Evolutionary conservation across 1,284 basidiomycete species (phyloP), one percentile per base, ranked within the genome.

Genomic region (Ustilago tritici): DNA sequence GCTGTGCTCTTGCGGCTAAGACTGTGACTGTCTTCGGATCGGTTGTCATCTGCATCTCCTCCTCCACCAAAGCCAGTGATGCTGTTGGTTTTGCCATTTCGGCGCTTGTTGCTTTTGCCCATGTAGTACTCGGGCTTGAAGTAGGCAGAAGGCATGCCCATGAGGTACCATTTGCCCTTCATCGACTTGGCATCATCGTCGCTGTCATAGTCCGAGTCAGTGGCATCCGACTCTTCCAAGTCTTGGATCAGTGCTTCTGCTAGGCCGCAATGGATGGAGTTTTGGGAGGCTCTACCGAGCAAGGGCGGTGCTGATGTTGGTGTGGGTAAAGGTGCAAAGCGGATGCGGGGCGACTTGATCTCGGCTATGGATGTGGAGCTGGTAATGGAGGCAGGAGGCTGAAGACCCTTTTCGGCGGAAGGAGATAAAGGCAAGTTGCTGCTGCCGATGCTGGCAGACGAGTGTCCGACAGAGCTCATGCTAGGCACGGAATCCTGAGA

Each of bases 121-220:
- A 71, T 70, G 60, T 78, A 78, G 61, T 76, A 70, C 31, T 76
- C 56, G 0, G 80, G 70, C 65, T 76, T 82, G 70, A 82, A 82
- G 32, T 76, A 63, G n/a, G 75, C 70, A 9, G 79, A 66, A 2
- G 81, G 78, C 78, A 83, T 82, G 35, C 80, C 80, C 81, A 83
- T 83, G 36, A 83, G 61, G 52, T 83, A 83, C 82, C 78, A 82
- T 43, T 81, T 82, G 43, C 81, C 70, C 65, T 80, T 81, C 55
- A 69, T 65, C 12, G 63, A 59, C 56, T 65, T 61, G 63, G 62
- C 54, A 14, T 55, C 78, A 36, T 70, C 77, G 19, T 68, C 69
- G 57, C 74, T 65, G 46, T 61, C 76, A 49, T 54, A 79, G 61
- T 64, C 78, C 15, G 65, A 72, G 3, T 79, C 80, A 38, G 60